phyloP scores from a whole-genome alignment of 768 basidiomycete species.

The Boletus reticuloceps region DNA sequence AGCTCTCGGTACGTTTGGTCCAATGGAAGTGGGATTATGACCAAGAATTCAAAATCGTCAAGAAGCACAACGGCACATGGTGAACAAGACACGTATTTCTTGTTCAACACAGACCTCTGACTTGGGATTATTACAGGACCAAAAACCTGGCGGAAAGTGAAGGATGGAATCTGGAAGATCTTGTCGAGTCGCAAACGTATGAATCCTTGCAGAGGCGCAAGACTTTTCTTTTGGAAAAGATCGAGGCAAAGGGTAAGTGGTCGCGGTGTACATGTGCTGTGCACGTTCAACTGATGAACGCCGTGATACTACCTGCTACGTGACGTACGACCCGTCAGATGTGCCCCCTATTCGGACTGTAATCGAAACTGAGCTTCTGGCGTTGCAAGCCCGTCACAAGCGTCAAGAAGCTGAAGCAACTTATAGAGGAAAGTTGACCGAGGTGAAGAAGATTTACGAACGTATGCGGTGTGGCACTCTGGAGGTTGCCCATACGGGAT shows the following conservation, averaged over 20 bases:
- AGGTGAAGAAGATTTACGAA: conserved; percentile 44
- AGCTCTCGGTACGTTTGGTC: conserved; percentile 24
- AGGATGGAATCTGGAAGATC: conserved; percentile 44
- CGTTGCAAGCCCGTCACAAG: conserved; percentile 21
- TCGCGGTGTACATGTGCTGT: background rate
- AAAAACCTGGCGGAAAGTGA: conserved; percentile 31
- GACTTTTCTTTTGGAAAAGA: conserved; percentile 37
- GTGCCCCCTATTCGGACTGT: conserved; percentile 8
- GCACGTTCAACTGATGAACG: background rate
- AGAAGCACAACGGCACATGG: conserved; percentile 16
- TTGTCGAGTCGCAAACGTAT: conserved; percentile 41
- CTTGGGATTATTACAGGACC: conserved; percentile 31
- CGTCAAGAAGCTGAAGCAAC: conserved; percentile 28
- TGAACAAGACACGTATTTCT: background rate
- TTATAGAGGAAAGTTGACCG: conserved; percentile 28
- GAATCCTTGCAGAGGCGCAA: conserved; percentile 38
- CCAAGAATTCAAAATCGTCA: background rate
- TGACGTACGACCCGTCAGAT: conserved; percentile 14
- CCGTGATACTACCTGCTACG: background rate
- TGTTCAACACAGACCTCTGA: background rate
- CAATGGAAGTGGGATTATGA: conserved; percentile 29
- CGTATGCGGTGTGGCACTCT: conserved; percentile 38
- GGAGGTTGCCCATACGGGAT: background rate
- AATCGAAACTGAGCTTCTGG: conserved; percentile 31
- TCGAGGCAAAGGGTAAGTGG: conserved; percentile 38